Evolutionary conservation across 83 land plant species (phyloP).

Genomic region (Picea mariana): DNA sequence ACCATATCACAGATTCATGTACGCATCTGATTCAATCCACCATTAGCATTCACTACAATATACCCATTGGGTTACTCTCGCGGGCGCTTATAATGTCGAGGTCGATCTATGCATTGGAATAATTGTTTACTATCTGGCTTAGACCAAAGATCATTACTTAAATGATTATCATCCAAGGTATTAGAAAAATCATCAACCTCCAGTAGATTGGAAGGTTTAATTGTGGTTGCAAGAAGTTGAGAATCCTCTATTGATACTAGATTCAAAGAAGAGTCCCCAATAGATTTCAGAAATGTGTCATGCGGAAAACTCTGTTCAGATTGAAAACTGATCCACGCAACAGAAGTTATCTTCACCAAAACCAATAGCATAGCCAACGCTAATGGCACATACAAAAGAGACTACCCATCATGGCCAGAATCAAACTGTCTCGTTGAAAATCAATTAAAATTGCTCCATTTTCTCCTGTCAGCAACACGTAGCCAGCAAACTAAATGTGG

Average conservation of each 20-base stretch:
- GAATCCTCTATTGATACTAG: constrained; percentile 4
- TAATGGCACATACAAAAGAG: too few relatives aligned
- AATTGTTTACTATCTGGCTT: constrained; percentile 15
- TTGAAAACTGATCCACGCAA: too few relatives aligned
- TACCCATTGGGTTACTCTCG: constrained; percentile 20
- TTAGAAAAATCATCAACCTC: not conserved
- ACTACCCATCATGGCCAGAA: too few relatives aligned
- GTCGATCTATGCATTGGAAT: not conserved
- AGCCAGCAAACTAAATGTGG: too few relatives aligned
- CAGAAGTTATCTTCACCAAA: too few relatives aligned
- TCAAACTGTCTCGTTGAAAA: too few relatives aligned
- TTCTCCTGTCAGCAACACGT: too few relatives aligned
- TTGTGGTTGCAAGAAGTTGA: not conserved
- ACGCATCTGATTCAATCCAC: constrained; percentile 30
- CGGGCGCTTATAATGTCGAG: constrained; percentile 9
- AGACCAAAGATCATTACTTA: constrained; percentile 4
- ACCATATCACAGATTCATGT: constrained; percentile 51
- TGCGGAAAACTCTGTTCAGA: too few relatives aligned
- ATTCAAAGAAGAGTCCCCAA: too few relatives aligned
- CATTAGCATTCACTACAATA: constrained; percentile 21
- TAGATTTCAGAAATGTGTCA: too few relatives aligned
- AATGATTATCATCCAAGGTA: not conserved
- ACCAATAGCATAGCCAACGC: too few relatives aligned
- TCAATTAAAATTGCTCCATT: too few relatives aligned
- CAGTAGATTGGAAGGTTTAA: not conserved